phyloP scores from a whole-genome alignment of 306 rosid species.

The Prunus mongolica region DNA sequence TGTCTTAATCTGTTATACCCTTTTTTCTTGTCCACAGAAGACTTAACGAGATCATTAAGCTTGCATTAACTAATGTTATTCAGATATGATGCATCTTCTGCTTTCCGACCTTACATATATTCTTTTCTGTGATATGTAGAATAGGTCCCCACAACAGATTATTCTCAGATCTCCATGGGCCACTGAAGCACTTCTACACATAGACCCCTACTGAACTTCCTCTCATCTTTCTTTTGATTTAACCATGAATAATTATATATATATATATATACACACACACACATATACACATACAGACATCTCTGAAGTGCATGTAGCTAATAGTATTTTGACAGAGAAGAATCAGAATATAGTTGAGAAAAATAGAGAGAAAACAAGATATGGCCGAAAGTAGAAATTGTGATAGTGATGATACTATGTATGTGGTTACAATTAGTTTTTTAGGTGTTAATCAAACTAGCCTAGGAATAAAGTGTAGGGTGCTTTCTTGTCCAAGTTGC shows the following conservation, averaged over 20 bases:
- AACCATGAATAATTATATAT: not conserved
- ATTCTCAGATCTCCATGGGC: constrained; percentile 30
- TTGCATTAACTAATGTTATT: constrained; percentile 3
- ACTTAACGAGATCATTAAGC: not conserved
- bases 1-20: not conserved
- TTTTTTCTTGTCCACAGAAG: not conserved
- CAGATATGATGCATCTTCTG: constrained; percentile 21
- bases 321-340: constrained; percentile 19
- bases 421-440: constrained; percentile 17
- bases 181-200: constrained; percentile 6
- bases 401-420: not conserved
- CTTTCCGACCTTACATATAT: constrained; percentile 29
- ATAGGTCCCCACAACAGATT: constrained; percentile 16
- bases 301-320: not conserved
- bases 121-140: constrained; percentile 1
- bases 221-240: not conserved
- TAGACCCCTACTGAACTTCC: constrained; percentile 4
- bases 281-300: too few relatives aligned
- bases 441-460: constrained; percentile 34
- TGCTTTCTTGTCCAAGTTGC: constrained; percentile 49
- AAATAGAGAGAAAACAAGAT: constrained; percentile 1
- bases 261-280: not conserved
- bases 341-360: constrained; percentile 17
- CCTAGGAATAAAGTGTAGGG: constrained; percentile 47
- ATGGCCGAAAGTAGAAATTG: constrained; percentile 30